Conservation (phyloP, 1,284 basidiomycete genomes). For the Ustanciosporium gigantosporum region DNA sequence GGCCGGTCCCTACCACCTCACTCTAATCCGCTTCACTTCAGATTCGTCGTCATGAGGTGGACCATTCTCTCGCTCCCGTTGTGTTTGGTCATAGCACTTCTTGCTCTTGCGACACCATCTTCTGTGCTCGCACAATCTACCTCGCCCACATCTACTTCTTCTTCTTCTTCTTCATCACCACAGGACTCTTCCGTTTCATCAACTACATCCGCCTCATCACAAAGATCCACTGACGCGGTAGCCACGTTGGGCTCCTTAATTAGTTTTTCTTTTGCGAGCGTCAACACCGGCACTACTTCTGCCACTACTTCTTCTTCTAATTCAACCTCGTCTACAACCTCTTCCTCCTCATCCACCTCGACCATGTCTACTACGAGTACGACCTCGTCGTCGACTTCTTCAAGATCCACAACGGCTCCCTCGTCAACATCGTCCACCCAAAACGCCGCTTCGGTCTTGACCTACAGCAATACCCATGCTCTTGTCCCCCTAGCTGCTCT, state of each 20-base stretch:
- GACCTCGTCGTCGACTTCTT: slow-evolving; percentile 1
- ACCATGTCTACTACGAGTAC: not conserved
- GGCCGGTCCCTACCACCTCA: too few species aligned
- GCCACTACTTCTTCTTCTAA: not conserved
- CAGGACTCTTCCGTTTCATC: too few species aligned
- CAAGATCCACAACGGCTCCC: not conserved
- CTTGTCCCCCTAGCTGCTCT: slow-evolving; percentile 6
- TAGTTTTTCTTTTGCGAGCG: slow-evolving; percentile 15
- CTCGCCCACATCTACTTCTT: slow-evolving; percentile 1
- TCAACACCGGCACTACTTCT: slow-evolving; percentile 9
- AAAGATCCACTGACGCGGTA: slow-evolving; percentile 17
- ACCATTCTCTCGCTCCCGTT: too few species aligned
- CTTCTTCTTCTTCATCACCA: too few species aligned
- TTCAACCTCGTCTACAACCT: not conserved
- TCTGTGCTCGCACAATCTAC: not conserved
- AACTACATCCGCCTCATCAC: too few species aligned
- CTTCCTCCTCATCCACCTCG: slow-evolving; percentile 1
- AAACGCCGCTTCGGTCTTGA: not conserved
- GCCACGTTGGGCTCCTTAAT: slow-evolving; percentile 21
- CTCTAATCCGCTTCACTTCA: too few species aligned
- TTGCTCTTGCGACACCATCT: too few species aligned
- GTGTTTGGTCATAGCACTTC: too few species aligned
- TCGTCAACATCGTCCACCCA: not conserved
- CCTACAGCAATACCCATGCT: not conserved
- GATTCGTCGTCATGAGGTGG: too few species aligned